Evolutionary conservation across 192 early-diverging fungal species (phyloP), one percentile per base, ranked within the genome.

Genomic region (Globomyces pollinis-pini): DNA sequence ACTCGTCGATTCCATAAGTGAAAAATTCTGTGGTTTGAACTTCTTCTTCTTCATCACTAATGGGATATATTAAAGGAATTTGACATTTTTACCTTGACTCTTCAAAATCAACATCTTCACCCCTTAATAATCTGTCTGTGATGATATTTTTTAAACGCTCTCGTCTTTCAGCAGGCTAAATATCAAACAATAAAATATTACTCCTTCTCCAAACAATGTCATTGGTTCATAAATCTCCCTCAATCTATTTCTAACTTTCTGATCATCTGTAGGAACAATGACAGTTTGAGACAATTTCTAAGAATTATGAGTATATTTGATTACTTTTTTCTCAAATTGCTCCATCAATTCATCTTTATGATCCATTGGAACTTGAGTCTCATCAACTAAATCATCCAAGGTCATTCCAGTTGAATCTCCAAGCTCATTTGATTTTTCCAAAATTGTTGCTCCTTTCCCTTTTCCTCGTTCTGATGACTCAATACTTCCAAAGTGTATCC

Each of bases 181-280:
- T 28, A 28, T 47, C 23, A 21, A 28, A 23, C 11, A 12, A 7
- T n/a, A n/a, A n/a, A n/a, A n/a, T n/a, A 15, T 47, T 47, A 47
- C 44, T 41, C 89, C 95, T 81, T 98, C 95, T 32, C 84, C 95
- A 68, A 98, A 98, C 0, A 94, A 68, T 47, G 91, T 94, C 61
- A 91, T 84, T 1, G 95, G 95, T 45, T 94, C 87, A 1, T 79
- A 83, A 31, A 85, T 66, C 39, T 91, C 85, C 39, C 91, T 73
- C 34, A 98, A 74, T 42, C 77, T 69, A 38, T 71, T 72, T 15
- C 88, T 67, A 15, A 98, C 93, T 36, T 80, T 72, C 12, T 64
- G 62, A 69, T 98, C 95, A 35, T 91, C 87, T 6, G 95, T 98
- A 1, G 95, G 95, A 0, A 96, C 90, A 18, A 88, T 92, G 1